Conservation (phyloP, 2,329 filamentous ascomycete genomes). For the Talaromyces marneffei region DNA sequence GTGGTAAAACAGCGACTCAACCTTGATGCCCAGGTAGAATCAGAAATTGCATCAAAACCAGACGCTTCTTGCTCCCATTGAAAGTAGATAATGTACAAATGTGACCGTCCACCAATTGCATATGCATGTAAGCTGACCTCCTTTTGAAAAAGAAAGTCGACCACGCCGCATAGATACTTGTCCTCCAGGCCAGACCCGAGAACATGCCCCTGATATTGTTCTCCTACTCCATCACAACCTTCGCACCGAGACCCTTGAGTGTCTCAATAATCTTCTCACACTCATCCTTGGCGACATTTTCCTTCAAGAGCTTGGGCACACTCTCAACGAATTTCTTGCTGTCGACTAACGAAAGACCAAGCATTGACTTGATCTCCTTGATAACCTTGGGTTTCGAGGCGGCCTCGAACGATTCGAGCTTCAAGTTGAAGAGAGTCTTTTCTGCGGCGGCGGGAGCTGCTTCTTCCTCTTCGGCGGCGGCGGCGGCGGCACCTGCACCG, state of each 20-base stretch:
- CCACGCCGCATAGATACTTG: neutral
- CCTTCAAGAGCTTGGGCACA: constrained; percentile 97
- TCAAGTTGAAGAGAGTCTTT: constrained; percentile 96
- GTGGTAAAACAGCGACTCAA: constrained; percentile 9
- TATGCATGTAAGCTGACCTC: neutral
- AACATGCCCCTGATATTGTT: neutral
- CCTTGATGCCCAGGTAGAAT: constrained; percentile 4
- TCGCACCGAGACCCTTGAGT: constrained; percentile 87
- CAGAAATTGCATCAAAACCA: constrained; percentile 9
- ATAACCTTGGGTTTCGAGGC: constrained; percentile 95
- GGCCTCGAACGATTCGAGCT: constrained; percentile 84
- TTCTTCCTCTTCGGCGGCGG: constrained; percentile 66
- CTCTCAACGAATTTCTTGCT: constrained; percentile 99
- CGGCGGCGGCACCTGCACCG: constrained; percentile 55
- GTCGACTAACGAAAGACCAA: constrained; percentile 93
- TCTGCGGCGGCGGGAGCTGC: constrained; percentile 82
- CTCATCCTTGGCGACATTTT: constrained; percentile 97
- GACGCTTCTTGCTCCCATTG: constrained; percentile 13
- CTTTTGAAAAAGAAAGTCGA: neutral
- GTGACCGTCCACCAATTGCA: constrained; percentile 2
- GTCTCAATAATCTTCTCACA: constrained; percentile 96
- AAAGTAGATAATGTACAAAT: constrained; percentile 16
- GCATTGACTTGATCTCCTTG: constrained; percentile 97
- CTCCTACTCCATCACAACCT: constrained; percentile 77
- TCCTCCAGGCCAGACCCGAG: neutral